Evolutionary conservation across 2,329 filamentous ascomycete genomes (phyloP).

Genomic region (Colletotrichum eremochloae): DNA sequence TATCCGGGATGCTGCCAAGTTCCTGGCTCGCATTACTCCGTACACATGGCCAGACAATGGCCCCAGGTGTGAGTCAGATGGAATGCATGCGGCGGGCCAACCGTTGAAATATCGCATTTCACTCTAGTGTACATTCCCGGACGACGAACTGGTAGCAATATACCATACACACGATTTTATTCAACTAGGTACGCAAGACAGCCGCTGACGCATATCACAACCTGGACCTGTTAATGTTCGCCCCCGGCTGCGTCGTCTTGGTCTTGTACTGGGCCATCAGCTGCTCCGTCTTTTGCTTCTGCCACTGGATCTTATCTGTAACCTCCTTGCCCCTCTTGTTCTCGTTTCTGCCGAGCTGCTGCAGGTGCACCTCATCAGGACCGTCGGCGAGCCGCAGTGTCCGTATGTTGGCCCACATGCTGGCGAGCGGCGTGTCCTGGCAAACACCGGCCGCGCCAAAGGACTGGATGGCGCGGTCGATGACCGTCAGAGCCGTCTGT

Average conservation of each 20-base stretch:
- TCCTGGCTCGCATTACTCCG: neutral
- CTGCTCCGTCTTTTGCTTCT: slow-evolving; percentile 74
- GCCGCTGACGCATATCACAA: slow-evolving; percentile 51
- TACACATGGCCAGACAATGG: slow-evolving; percentile 22
- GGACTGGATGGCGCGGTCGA: slow-evolving; percentile 94
- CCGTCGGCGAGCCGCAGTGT: slow-evolving; percentile 92
- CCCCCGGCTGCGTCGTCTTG: slow-evolving; percentile 62
- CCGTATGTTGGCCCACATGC: slow-evolving; percentile 83
- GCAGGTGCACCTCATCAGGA: slow-evolving; percentile 93
- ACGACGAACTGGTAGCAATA: neutral
- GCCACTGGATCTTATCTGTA: slow-evolving; percentile 71
- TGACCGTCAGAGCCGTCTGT: slow-evolving; percentile 83
- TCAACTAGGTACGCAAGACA: slow-evolving; percentile 7
- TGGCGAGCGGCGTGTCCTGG: slow-evolving; percentile 93
- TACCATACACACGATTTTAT: slow-evolving; percentile 22
- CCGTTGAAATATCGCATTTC: slow-evolving; percentile 11
- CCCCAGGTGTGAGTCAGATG: slow-evolving; percentile 32
- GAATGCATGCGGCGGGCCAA: slow-evolving; percentile 36
- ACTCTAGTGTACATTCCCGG: neutral
- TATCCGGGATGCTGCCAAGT: neutral
- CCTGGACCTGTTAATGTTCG: slow-evolving; percentile 63
- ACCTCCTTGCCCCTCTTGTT: slow-evolving; percentile 76
- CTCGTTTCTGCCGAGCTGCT: slow-evolving; percentile 86
- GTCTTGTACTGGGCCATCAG: slow-evolving; percentile 72
- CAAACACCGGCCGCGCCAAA: slow-evolving; percentile 92